Conservation (phyloP, 768 basidiomycete genomes). For the Trametes punicea region DNA sequence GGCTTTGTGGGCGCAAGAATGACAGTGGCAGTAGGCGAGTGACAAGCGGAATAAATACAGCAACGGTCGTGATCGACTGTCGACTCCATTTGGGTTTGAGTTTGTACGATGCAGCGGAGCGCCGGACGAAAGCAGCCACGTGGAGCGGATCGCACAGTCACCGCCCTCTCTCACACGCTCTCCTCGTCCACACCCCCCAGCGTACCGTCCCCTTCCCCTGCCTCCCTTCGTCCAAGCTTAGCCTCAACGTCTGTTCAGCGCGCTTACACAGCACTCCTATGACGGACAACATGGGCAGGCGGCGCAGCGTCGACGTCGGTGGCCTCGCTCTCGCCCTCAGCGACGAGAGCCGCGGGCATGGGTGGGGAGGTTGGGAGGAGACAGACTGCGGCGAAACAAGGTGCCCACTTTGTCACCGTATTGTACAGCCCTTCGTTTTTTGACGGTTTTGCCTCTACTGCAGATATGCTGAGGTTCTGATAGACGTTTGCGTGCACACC, state of each 20-base stretch:
- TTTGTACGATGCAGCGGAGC: slow-evolving; percentile 14
- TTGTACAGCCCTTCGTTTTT: background rate
- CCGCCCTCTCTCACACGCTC: slow-evolving; percentile 18
- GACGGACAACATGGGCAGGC: slow-evolving; percentile 29
- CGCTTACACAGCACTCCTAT: background rate
- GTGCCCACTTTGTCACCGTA: slow-evolving; percentile 38
- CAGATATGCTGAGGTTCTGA: slow-evolving; percentile 77
- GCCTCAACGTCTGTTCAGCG: background rate
- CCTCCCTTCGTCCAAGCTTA: background rate
- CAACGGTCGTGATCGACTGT: background rate
- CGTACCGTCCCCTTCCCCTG: background rate
- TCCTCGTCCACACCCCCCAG: slow-evolving; percentile 13
- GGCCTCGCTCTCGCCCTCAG: slow-evolving; percentile 79
- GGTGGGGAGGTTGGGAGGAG: slow-evolving; percentile 65
- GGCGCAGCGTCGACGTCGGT: slow-evolving; percentile 87
- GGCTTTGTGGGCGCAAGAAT: background rate
- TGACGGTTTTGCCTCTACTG: slow-evolving; percentile 15
- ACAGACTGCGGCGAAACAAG: slow-evolving; percentile 42
- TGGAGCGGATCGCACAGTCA: slow-evolving; percentile 20
- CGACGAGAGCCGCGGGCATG: slow-evolving; percentile 59
- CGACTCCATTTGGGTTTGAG: slow-evolving; percentile 2
- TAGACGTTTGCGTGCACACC: slow-evolving; percentile 83
- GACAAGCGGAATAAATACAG: no score
- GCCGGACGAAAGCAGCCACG: slow-evolving; percentile 6
- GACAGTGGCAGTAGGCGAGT: background rate